Base-by-base conservation (phyloP, 441 rosid species). In the Populus tomentosa region DNA sequence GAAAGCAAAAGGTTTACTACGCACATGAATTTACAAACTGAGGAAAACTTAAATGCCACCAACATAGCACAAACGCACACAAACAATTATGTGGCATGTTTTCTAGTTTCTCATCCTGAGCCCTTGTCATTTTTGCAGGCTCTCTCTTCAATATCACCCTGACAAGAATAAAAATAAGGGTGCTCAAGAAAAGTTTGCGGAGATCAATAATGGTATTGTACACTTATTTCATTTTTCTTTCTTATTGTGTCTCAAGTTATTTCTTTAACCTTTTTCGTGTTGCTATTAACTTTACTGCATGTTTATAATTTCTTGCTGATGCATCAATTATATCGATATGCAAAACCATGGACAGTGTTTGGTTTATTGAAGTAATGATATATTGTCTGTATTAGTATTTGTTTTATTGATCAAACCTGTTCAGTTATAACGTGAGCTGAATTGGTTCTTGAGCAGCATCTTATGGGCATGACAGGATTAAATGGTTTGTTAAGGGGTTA, bases 141-240 rank as follows among this genome's bases (percentile, higher is more conserved):
- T 84, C 8, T 93, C 99, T 82, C 92, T 95, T 77, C 83, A 88
- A 59, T 92, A 92, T 76, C 99, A 93, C 73, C 99, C 97, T 10
- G 98, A 95, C 84, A 95, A 93, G 90, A 95, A 95, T 85, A 92
- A 91, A 77, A 85, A 78, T 13, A 91, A 95, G 83, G 88, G 88
- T 24, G 98, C 97, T 76, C 94, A 92, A 79, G 96, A 81, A 82
- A 95, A 92, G 88, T 93, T 93, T 73, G 80, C 94, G n/a, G 93
- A 95, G 88, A 92, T 95, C 65, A 95, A 95, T 79, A 92, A 95
- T 61, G 99, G 98, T 95, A 80, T 6, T 83, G 71, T 42, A 73
- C 66, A 26, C 23, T 63, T 67, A 35, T 66, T 70, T 36, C 50
- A n/a, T 24, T 73, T 40, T 6, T 23, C 35, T 46, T 40, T 14